Evolutionary conservation across 768 basidiomycete genomes (phyloP), one percentile per base, ranked within the genome.

Genomic region (Amanita polypyramis): DNA sequence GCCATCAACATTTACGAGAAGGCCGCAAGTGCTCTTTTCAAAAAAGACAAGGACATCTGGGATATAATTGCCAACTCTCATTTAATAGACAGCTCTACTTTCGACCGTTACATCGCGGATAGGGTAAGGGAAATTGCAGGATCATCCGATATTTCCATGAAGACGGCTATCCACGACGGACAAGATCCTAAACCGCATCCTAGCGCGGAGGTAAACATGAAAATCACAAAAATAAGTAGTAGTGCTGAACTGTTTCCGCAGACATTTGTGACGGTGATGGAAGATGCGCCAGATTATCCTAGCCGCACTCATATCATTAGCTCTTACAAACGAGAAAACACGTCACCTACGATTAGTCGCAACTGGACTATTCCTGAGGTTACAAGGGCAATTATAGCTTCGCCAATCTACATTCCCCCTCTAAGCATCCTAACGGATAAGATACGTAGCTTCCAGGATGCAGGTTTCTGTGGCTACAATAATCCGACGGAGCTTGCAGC

Each of bases 1-100:
- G 62, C 62, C 9, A 61, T 61, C 21, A 45, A 51, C 25, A 52
- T 55, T n/a, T 64, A 64, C 35, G 55, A 55, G 23, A 45, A 52
- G 10, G 52, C 59, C 7, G 50, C 46, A 1, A 23, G 37, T 11
- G 38, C 48, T 8, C 47, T 58, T 12, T 59, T 51, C 29, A 53
- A 56, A 7, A 44, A 35, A 5, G 43, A 57, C 12, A 56, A 57
- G 42, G 15, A 36, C 20, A 23, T 23, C 35, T 42, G 54, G 55
- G 44, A 58, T 14, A 43, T 36, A 15, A 35, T 59, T n/a, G 51
- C 56, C 19, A 36, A 53, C 12, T 37, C 46, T 9, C n/a, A 30
- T 5, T 51, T 47, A 20, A 47, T 51, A 25, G 32, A 40, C 14
- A 17, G 43, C 1, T 37, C 54, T 4, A 43, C 43, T 4, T 36